Conservation (phyloP, 2,329 filamentous ascomycete species). For the Botrytis byssoidea region DNA sequence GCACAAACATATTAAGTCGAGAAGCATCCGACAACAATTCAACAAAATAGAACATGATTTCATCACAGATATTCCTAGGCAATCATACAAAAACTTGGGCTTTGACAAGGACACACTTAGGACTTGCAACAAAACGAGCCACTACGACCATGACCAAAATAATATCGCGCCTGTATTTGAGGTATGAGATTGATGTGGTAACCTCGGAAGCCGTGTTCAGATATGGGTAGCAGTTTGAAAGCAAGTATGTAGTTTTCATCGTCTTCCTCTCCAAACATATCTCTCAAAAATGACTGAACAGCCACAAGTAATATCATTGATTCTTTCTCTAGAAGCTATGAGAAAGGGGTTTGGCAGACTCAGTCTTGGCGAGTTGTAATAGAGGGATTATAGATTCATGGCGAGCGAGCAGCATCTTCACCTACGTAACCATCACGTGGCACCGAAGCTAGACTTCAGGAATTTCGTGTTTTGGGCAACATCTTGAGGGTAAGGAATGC, state of each 20-base stretch:
- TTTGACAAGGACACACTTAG: neutral
- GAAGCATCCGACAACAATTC: neutral
- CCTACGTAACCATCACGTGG: too few species aligned
- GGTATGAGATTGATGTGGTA: neutral
- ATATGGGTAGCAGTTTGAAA: neutral
- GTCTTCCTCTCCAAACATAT: neutral
- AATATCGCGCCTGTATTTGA: neutral
- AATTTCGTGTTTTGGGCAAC: fast-evolving
- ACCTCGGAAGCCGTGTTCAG: neutral
- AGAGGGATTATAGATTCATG: neutral
- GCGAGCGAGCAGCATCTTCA: neutral
- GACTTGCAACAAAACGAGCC: neutral
- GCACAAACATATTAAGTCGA: neutral
- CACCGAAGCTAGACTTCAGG: neutral
- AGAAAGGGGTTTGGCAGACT: neutral
- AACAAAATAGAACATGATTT: neutral
- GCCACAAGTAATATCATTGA: neutral
- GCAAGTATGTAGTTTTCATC: neutral
- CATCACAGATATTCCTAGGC: neutral
- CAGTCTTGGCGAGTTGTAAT: neutral
- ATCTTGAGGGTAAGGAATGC: too few species aligned
- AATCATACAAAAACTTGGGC: neutral
- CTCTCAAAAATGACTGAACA: neutral
- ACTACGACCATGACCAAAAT: too few species aligned
- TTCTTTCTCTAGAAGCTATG: neutral